A percentile compares a stretch with the other conserved stretches of the same genome.
Evolutionary conservation across 2,329 filamentous ascomycete species (phyloP).

Genomic region (Claviceps sp.): DNA sequence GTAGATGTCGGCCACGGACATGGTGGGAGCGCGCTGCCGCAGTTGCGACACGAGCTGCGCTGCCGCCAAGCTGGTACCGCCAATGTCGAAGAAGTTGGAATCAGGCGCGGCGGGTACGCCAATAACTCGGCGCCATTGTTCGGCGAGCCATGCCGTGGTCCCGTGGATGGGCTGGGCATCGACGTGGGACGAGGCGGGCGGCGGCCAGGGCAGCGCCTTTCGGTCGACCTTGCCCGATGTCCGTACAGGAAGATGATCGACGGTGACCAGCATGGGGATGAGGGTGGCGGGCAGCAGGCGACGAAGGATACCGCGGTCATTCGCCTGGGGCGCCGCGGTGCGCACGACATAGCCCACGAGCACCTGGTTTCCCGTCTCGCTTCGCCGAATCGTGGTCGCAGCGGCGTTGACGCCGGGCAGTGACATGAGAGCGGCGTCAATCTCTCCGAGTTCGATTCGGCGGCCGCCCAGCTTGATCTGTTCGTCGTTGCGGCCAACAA

Average conservation of each 20-base stretch:
- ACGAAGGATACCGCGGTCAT: slow-evolving; percentile 5
- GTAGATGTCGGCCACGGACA: slow-evolving; percentile 12
- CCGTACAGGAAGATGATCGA: slow-evolving; percentile 10
- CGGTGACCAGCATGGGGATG: slow-evolving; percentile 10
- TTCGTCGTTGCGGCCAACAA: slow-evolving; percentile 15
- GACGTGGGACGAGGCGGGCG: slow-evolving; percentile 4
- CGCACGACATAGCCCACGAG: slow-evolving; percentile 12
- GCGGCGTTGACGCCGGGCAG: slow-evolving; percentile 10
- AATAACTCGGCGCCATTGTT: slow-evolving; percentile 10
- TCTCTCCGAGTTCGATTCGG: slow-evolving; percentile 15
- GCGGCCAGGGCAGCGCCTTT: slow-evolving; percentile 9
- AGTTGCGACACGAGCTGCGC: slow-evolving; percentile 12
- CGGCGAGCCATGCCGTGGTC: slow-evolving; percentile 10
- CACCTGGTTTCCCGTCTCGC: slow-evolving; percentile 10
- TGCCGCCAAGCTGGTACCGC: slow-evolving; percentile 11
- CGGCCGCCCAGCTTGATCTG: slow-evolving; percentile 17
- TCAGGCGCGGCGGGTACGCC: slow-evolving; percentile 6
- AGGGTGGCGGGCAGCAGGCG: slow-evolving; percentile 9
- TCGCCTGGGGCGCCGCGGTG: neutral
- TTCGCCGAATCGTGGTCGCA: slow-evolving; percentile 9
- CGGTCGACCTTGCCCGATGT: slow-evolving; percentile 13
- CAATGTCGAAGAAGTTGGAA: slow-evolving; percentile 11
- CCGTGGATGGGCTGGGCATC: slow-evolving; percentile 4
- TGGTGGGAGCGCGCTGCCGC: slow-evolving; percentile 7
- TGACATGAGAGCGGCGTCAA: slow-evolving; percentile 12